Evolutionary conservation across 495 filamentous ascomycete species (phyloP).

Genomic region (Echria macrotheca): DNA sequence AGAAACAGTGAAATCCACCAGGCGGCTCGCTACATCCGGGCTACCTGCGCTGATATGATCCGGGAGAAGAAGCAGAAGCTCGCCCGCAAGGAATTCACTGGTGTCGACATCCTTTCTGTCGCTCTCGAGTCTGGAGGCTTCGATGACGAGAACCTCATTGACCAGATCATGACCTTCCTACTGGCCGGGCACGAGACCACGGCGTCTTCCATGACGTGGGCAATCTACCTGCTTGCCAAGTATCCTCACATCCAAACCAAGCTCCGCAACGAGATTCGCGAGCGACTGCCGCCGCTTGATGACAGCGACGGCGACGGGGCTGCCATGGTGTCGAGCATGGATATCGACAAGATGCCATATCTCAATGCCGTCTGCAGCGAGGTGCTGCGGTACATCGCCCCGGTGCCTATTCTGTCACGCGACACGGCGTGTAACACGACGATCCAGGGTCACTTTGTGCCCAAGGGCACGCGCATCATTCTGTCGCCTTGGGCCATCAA

Average conservation of each 20-base stretch:
- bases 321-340: constrained; percentile 41
- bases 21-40: constrained; percentile 54
- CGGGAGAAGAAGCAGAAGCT: constrained; percentile 59
- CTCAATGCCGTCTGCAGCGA: constrained; percentile 49
- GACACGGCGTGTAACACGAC: constrained; percentile 57
- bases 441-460: constrained; percentile 51
- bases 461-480: constrained; percentile 52
- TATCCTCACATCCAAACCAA: constrained; percentile 43
- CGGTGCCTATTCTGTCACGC: constrained; percentile 57
- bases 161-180: constrained; percentile 95
- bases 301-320: constrained; percentile 37
- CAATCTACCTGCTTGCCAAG: constrained; percentile 44
- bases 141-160: constrained; percentile 71
- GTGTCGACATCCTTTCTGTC: constrained; percentile 76
- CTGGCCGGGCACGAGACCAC: constrained; percentile 82
- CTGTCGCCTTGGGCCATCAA: constrained; percentile 58
- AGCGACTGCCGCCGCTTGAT: constrained; percentile 59
- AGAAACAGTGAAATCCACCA: constrained; percentile 57
- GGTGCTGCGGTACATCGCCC: constrained; percentile 41
- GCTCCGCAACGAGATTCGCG: constrained; percentile 51
- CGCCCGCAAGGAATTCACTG: constrained; percentile 44
- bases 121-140: constrained; percentile 74
- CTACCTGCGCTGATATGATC: constrained; percentile 61
- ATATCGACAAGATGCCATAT: constrained; percentile 52
- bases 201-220: constrained; percentile 53